These are phyloP conservation scores for Diaporthe caulivora DNA, from an alignment of 2,329 filamentous ascomycete species.

Conservation along the genomic window DNA sequence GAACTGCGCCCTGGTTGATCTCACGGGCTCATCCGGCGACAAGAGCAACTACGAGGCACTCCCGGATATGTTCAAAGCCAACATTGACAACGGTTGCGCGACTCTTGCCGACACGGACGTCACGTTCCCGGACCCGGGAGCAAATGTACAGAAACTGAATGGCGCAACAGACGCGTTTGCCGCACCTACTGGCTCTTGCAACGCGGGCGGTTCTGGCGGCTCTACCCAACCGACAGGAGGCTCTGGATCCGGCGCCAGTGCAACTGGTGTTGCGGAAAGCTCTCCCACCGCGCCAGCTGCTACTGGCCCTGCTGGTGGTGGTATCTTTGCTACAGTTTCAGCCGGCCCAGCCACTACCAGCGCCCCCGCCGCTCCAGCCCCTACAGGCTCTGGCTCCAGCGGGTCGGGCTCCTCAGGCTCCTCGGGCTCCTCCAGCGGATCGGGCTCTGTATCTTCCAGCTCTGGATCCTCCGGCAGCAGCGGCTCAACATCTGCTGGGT, in stretches of 20 bases:
- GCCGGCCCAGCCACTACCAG: constrained; percentile 39
- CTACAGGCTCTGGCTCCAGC: constrained; percentile 35
- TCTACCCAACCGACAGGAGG: constrained; percentile 30
- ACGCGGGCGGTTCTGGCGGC: constrained; percentile 16
- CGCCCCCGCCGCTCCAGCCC: constrained; percentile 35
- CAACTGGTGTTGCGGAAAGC: constrained; percentile 42
- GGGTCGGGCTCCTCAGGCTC: constrained; percentile 43
- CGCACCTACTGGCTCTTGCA: not conserved
- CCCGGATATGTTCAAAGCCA: constrained; percentile 82
- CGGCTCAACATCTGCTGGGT: constrained; percentile 54
- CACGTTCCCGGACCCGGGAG: constrained; percentile 77
- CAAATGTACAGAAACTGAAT: constrained; percentile 64
- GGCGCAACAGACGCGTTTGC: constrained; percentile 52
- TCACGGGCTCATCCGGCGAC: constrained; percentile 67
- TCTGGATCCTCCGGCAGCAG: constrained; percentile 41
- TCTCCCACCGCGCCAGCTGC: constrained; percentile 41
- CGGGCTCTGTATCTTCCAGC: constrained; percentile 23
- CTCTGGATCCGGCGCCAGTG: constrained; percentile 41
- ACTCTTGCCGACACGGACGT: constrained; percentile 69
- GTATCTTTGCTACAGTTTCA: constrained; percentile 54
- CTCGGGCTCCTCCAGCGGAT: constrained; percentile 45
- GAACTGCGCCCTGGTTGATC: constrained; percentile 85
- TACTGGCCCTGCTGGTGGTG: constrained; percentile 48
- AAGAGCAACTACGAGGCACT: constrained; percentile 70
- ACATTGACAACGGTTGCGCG: constrained; percentile 69